Base-by-base conservation (phyloP, 345 rosid species). In the Cardiospermum halicacabum region DNA sequence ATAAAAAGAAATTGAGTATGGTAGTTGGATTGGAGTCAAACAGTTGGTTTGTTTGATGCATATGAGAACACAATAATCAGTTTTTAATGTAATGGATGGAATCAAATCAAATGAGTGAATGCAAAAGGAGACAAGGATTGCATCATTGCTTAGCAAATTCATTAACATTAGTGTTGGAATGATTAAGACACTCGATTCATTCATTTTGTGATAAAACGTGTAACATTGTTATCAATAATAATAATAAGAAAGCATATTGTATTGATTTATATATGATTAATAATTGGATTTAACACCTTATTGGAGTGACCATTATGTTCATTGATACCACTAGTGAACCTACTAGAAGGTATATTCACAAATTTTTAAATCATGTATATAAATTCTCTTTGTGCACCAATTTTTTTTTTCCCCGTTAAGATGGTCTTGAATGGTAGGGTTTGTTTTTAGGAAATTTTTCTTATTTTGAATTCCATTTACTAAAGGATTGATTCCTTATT, bases 101-200 rank as follows among this genome's bases (percentile, higher is more conserved):
- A n/a, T n/a, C n/a, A n/a, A n/a, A n/a, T n/a, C n/a, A n/a, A n/a
- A n/a, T n/a, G n/a, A n/a, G n/a, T n/a, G n/a, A n/a, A n/a, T n/a
- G 12, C 18, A 51, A 51, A 65, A 65, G 60, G 34, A 53, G 69
- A 65, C 69, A 65, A 65, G 49, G 12, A 47, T 53, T 37, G 34
- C 69, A 58, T 65, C 69, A 65, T 43, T 65, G 69, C 60, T 54
- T 65, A 54, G 69, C 58, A 15, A 51, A 63, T 50, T 50, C 58
- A 22, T 16, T 50, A 50, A 37, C 5, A 3, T 39, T 10, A 25
- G 5, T 37, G 51, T 19, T 22, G 10, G 25, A 32, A 16, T 63
- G 67, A 51, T 34, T 64, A 36, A 64, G 67, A 64, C 48, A 24
- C 2, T 10, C 30, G 6, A 25, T 25, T 24, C 36, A 5, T 4